Conservation (phyloP, 768 basidiomycete genomes). For the Coprinopsis marcescibilis region DNA sequence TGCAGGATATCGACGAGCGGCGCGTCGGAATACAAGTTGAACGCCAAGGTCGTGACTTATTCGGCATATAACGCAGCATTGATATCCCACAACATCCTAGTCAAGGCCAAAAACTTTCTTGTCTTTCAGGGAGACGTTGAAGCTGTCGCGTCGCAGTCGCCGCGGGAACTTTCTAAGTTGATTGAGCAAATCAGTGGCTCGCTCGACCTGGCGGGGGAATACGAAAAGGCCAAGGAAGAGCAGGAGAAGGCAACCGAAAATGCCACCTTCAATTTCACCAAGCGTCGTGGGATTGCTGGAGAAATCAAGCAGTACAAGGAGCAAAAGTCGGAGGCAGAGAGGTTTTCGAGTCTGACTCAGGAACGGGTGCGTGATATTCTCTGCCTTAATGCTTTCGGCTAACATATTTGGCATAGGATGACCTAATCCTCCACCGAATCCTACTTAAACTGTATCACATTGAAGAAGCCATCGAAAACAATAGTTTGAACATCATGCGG, state of each 20-base stretch:
- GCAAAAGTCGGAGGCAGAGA: slow-evolving; percentile 88
- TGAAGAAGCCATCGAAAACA: slow-evolving; percentile 72
- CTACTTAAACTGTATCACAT: slow-evolving; percentile 90
- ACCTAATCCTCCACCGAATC: slow-evolving; percentile 73
- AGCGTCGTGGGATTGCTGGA: slow-evolving; percentile 86
- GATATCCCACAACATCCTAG: slow-evolving; percentile 86
- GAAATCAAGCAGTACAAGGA: slow-evolving; percentile 98
- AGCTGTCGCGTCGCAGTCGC: slow-evolving; percentile 91
- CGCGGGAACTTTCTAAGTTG: slow-evolving; percentile 81
- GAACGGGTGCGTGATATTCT: slow-evolving; percentile 51
- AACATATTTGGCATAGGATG: slow-evolving; percentile 51
- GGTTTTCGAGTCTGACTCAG: slow-evolving; percentile 72
- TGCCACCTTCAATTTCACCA: slow-evolving; percentile 91
- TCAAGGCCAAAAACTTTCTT: slow-evolving; percentile 98
- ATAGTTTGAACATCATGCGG: slow-evolving; percentile 60
- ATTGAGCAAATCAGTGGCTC: slow-evolving; percentile 97
- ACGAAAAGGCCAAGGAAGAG: slow-evolving; percentile 81
- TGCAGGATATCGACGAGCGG: slow-evolving; percentile 84
- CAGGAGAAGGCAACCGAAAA: slow-evolving; percentile 92
- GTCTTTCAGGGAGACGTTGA: slow-evolving; percentile 99
- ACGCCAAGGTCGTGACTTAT: slow-evolving; percentile 77
- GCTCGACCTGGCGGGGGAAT: slow-evolving; percentile 80
- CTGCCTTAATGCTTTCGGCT: background rate
- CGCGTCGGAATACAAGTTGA: slow-evolving; percentile 86
- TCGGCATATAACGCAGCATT: slow-evolving; percentile 86